Evolutionary conservation across 169 alveolate species (phyloP), one percentile per base, ranked within the genome.

Genomic region (Babesia gibsoni): DNA sequence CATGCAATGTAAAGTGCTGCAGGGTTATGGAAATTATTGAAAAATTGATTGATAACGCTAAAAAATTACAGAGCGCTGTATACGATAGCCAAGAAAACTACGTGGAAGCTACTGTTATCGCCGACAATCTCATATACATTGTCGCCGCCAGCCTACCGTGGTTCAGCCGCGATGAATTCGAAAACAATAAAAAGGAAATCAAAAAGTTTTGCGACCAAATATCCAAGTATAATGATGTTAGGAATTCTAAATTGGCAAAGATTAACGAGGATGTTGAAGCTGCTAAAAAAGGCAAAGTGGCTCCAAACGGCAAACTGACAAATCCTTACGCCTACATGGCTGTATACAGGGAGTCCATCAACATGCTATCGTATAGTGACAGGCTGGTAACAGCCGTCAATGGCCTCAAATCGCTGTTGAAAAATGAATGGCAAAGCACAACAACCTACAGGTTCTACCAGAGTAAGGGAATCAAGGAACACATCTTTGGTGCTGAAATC

Each of bases 361-460:
- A 29, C 27, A 53, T 30, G 4, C 9, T 41, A 4, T 22, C n/a
- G n/a, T 33, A 20, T 23, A 22, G 14, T 2, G 84, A 75, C 42
- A 52, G 84, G 45, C 50, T 75, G 48, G 20, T 64, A 8, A 25
- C 81, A 14, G 80, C 80, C 12, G 84, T 75, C 22, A 59, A 50
- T 22, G 52, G 70, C 16, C 39, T 75, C 36, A 30, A 49, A 36
- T 75, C 84, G 45, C 61, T 75, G 16, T 25, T 66, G 29, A 33
- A 75, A 45, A 18, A 64, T 30, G 84, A 75, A 2, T 75, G 84
- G 84, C n/a, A 46, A 9, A 46, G 35, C 42, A 43, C 53, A n/a
- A 75, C 84, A 12, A 65, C 84, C 27, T 75, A 65, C 73, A 25
- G 84, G 35, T 75, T 75, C 63, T 75, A 66, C 80, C 84, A 75